Percentiles rank a stretch among this genome's conserved stretches.
phyloP scores from a whole-genome alignment of 2,329 filamentous ascomycete genomes.

The Fusarium sambucinum region DNA sequence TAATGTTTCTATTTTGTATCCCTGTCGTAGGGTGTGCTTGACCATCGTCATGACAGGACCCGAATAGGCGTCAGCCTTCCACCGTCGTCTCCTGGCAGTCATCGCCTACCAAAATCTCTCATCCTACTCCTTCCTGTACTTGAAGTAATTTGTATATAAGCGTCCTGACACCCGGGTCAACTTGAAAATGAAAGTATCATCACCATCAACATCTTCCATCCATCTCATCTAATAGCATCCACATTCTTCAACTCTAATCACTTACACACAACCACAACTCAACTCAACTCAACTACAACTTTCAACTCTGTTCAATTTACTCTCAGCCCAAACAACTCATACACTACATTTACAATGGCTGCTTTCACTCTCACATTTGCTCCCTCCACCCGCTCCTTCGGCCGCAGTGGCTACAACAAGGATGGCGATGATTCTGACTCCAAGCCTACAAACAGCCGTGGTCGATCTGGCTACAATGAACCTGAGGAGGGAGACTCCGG shows the following conservation, averaged over 20 bases:
- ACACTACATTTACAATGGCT: constrained; percentile 47
- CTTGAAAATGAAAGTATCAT: constrained; percentile 20
- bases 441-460: constrained; percentile 53
- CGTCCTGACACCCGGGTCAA: constrained; percentile 14
- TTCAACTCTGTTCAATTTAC: constrained; percentile 4
- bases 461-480: constrained; percentile 60
- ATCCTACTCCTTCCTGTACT: constrained; percentile 13
- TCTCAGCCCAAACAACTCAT: constrained; percentile 3
- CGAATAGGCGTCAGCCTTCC: constrained; percentile 40
- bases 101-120: constrained; percentile 22
- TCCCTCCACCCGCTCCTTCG: constrained; percentile 44
- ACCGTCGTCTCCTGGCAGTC: constrained; percentile 1
- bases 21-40: constrained; percentile 24
- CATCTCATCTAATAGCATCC: constrained; percentile 21
- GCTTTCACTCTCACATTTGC: constrained; percentile 46
- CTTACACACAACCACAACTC: constrained; percentile 10
- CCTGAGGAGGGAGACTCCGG: constrained; percentile 54
- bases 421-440: constrained; percentile 48
- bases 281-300: constrained; percentile 1
- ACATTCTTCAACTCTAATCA: constrained; percentile 10
- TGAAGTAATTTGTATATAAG: constrained; percentile 36
- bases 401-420: constrained; percentile 44
- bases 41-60: constrained; percentile 37
- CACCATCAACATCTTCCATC: constrained; percentile 25
- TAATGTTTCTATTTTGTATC: constrained; percentile 44